Conservation (phyloP, 1,139 yeast species). For the Petasospora fabianii region DNA sequence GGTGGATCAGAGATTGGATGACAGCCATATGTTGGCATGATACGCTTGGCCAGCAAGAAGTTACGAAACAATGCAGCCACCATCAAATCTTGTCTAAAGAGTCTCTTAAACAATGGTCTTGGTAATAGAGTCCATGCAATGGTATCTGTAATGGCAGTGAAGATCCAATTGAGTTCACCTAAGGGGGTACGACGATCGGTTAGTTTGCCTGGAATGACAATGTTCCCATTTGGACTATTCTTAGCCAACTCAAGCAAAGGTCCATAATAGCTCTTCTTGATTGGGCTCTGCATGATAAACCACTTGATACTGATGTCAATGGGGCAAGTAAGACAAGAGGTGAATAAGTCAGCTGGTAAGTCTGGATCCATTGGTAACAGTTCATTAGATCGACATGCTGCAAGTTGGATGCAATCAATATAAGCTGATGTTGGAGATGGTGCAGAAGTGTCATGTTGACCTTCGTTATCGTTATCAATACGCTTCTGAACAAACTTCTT, state of each 20-base stretch:
- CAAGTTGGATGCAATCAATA: slow-evolving; percentile 87
- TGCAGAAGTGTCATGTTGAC: slow-evolving; percentile 60
- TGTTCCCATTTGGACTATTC: slow-evolving; percentile 48
- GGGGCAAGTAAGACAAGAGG: slow-evolving; percentile 93
- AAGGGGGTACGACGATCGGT: slow-evolving; percentile 93
- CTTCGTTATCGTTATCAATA: slow-evolving; percentile 80
- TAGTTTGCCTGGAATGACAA: slow-evolving; percentile 80
- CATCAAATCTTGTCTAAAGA: slow-evolving; percentile 93
- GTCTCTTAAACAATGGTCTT: slow-evolving; percentile 79
- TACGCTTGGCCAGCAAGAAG: slow-evolving; percentile 84
- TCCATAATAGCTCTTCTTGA: slow-evolving; percentile 60
- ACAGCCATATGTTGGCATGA: slow-evolving; percentile 92
- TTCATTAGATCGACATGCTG: slow-evolving; percentile 89
- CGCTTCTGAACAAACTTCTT: slow-evolving; percentile 88
- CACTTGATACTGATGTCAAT: slow-evolving; percentile 91
- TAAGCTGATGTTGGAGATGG: slow-evolving; percentile 57
- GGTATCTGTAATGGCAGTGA: slow-evolving; percentile 96
- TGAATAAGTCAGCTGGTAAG: slow-evolving; percentile 91
- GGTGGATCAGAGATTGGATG: slow-evolving; percentile 95
- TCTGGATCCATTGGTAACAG: slow-evolving; percentile 90
- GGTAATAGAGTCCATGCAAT: slow-evolving; percentile 96
- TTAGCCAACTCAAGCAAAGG: slow-evolving; percentile 39
- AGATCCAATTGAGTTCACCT: slow-evolving; percentile 96
- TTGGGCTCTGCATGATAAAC: slow-evolving; percentile 82
- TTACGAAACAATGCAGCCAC: slow-evolving; percentile 95